phyloP scores from a whole-genome alignment of 2,329 filamentous ascomycete genomes.

The Fusarium solani-melongenae region DNA sequence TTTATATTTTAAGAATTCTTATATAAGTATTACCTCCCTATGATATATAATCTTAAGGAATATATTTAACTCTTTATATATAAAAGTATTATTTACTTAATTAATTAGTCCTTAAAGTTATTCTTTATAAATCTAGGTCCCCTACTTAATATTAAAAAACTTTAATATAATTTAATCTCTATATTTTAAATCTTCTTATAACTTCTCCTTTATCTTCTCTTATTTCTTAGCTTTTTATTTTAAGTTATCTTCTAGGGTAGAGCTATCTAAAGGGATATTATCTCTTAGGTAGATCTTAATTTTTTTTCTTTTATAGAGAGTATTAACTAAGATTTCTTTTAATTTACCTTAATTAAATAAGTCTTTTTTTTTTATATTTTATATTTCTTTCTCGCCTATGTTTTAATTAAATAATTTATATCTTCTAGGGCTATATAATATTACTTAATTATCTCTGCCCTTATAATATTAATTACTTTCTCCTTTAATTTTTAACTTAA shows the following conservation, averaged over 20 bases:
- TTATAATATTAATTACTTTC: no score
- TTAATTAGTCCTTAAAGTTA: no score
- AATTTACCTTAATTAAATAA: background rate
- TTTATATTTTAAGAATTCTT: no score
- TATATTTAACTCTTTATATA: no score
- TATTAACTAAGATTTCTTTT: background rate
- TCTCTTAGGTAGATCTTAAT: background rate
- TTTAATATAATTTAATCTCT: background rate
- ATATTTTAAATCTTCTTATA: background rate
- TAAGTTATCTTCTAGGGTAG: background rate
- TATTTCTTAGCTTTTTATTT: background rate
- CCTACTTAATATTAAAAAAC: background rate
- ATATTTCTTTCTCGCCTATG: background rate
- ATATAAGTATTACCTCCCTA: no score
- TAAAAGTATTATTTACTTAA: no score
- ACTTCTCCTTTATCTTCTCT: background rate
- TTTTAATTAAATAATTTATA: background rate
- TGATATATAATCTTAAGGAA: no score
- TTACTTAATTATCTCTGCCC: background rate
- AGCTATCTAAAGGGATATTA: background rate
- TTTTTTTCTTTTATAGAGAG: no score
- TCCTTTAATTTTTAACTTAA: no score
- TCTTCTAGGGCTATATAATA: background rate
- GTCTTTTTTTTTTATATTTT: background rate
- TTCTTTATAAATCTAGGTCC: background rate